Evolutionary conservation across 176 grass and related monocot species (phyloP), one percentile per base, ranked within the genome.

Genomic region (Panicum miliaceum): DNA sequence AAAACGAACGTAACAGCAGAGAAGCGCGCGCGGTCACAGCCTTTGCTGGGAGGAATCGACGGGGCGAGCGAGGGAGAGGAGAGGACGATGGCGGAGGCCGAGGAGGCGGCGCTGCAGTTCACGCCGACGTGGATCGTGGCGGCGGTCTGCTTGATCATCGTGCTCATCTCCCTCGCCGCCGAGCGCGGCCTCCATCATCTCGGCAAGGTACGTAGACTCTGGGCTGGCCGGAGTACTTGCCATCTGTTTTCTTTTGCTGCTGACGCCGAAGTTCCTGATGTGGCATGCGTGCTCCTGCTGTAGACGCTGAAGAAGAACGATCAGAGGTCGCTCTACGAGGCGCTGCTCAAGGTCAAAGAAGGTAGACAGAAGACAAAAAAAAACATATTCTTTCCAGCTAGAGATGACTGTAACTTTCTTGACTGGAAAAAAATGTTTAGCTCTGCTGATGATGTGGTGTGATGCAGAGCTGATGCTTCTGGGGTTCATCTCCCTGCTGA

Each of bases 41-140:
- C 45, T 50, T 15, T 4, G 7, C 18, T 54, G 15, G 32, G 32
- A 13, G n/a, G 35, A 64, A 37, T 29, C 2, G 20, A 43, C 38
- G 18, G 74, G 1, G 9, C 27, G 43, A 3, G 3, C 5, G 61
- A 61, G 50, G 52, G 79, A 47, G 45, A 10, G 11, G 45, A 10
- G 11, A 47, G 10, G 45, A 72, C 54, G 36, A 73, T 73, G 72
- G 38, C 71, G 71, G 71, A 10, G 45, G 26, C 71, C 26, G 32
- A 2, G 45, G 89, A 86, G 79, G 60, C 88, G 64, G 84, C 78
- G 89, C 86, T 97, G 78, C 86, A 94, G 88, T 90, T 67, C 80
- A 97, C 95, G 29, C 95, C 95, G 15, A 97, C 95, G 61, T 97
- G 95, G 95, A 97, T 97, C 86, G 92, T 94, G 57, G 95, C 95